phyloP scores from a whole-genome alignment of 2,329 filamentous ascomycete species.

The Akanthomyces muscarius region DNA sequence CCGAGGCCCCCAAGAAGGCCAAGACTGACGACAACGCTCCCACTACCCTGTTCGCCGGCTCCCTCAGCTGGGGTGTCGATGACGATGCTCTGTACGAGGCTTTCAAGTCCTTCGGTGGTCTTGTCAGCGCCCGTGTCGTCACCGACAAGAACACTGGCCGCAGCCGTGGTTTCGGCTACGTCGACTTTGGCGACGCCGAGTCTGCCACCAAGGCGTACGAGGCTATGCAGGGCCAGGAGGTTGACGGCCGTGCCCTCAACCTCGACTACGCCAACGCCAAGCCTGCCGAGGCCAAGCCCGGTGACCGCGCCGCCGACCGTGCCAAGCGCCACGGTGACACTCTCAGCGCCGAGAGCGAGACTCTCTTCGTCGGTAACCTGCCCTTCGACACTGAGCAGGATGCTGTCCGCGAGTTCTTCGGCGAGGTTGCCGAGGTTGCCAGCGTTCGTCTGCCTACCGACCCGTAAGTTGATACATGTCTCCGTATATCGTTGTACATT shows the following conservation, averaged over 20 bases:
- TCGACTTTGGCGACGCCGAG: slow-evolving; percentile 71
- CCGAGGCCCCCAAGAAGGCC: slow-evolving; percentile 60
- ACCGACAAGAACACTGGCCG: slow-evolving; percentile 76
- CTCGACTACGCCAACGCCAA: slow-evolving; percentile 73
- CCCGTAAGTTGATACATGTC: slow-evolving; percentile 44
- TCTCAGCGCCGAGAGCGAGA: slow-evolving; percentile 75
- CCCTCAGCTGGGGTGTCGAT: slow-evolving; percentile 86
- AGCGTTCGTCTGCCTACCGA: slow-evolving; percentile 87
- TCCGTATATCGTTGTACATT: background rate
- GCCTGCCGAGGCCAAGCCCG: slow-evolving; percentile 48
- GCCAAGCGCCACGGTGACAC: slow-evolving; percentile 72
- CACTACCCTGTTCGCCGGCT: slow-evolving; percentile 79
- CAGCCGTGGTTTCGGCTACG: slow-evolving; percentile 90
- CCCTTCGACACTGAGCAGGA: slow-evolving; percentile 81
- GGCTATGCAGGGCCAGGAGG: slow-evolving; percentile 68
- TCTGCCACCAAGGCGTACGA: slow-evolving; percentile 68
- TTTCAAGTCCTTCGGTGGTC: slow-evolving; percentile 74
- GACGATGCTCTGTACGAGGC: slow-evolving; percentile 76
- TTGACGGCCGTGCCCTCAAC: slow-evolving; percentile 73
- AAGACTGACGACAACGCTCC: slow-evolving; percentile 51
- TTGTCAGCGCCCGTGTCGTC: slow-evolving; percentile 72
- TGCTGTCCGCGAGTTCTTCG: slow-evolving; percentile 68
- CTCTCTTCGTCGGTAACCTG: slow-evolving; percentile 88
- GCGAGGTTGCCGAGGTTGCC: slow-evolving; percentile 64
- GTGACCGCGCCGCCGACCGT: slow-evolving; percentile 59